Percentiles rank a stretch among this genome's conserved stretches.
These are phyloP conservation scores for Immersiella caudata DNA, from an alignment of 495 filamentous ascomycete species.

Conservation along the genomic window DNA sequence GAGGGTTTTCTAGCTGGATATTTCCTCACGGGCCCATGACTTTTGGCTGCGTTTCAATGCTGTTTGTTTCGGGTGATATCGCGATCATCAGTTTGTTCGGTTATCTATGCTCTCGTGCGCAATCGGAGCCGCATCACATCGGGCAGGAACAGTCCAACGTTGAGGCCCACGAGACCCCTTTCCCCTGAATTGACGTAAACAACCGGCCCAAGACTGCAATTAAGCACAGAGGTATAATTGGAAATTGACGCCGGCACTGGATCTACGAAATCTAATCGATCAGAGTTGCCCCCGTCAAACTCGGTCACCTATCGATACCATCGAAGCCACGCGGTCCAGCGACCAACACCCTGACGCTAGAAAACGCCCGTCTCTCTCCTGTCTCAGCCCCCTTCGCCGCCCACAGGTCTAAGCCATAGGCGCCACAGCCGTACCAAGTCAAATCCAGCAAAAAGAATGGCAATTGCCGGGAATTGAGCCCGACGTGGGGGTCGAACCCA, in stretches of 20 bases:
- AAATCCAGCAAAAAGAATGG: conserved; percentile 19
- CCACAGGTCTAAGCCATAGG: not conserved
- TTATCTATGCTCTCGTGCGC: not conserved
- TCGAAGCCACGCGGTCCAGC: not conserved
- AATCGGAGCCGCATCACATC: not conserved
- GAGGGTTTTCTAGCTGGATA: not conserved
- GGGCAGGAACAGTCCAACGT: not conserved
- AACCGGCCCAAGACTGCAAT: not conserved
- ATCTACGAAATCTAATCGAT: not conserved
- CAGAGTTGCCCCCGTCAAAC: not conserved
- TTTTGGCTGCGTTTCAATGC: not conserved
- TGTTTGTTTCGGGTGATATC: not conserved
- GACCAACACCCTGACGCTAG: not conserved
- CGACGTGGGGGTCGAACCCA: conserved; percentile 37
- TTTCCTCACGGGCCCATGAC: not conserved
- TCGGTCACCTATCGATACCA: not conserved
- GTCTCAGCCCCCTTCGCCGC: not conserved
- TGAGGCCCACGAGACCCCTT: not conserved
- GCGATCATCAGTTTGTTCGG: not conserved
- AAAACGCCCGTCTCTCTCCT: not conserved
- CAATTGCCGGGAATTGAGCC: conserved; percentile 34
- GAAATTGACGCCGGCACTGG: too few species aligned
- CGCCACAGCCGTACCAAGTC: not conserved
- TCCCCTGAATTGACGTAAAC: not conserved
- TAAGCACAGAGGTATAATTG: too few species aligned